These are phyloP conservation scores for Ophiocordyceps camponoti-leonardi DNA, from an alignment of 2,329 filamentous ascomycete species.

Conservation along the genomic window DNA sequence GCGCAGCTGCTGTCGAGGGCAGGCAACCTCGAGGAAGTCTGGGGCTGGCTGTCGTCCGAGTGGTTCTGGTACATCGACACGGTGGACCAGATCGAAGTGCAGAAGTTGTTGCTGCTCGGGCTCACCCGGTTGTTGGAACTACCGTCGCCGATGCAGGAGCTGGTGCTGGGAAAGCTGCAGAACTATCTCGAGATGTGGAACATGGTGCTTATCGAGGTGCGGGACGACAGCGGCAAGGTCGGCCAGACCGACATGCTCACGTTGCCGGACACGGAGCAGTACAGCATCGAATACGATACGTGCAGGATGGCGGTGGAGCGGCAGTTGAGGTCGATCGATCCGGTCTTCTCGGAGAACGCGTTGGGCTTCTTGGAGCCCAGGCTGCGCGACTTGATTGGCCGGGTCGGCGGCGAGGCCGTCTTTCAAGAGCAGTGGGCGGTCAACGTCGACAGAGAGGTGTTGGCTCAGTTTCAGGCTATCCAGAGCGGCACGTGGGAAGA, in stretches of 20 bases:
- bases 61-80: slow-evolving; percentile 55
- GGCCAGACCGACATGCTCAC: slow-evolving; percentile 35
- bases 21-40: slow-evolving; percentile 30
- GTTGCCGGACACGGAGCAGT: slow-evolving; percentile 16
- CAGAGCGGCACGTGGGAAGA: slow-evolving; percentile 3
- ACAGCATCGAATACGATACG: slow-evolving; percentile 35
- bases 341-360: slow-evolving; percentile 48
- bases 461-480: slow-evolving; percentile 39
- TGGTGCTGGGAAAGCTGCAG: slow-evolving; percentile 46
- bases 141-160: slow-evolving; percentile 35
- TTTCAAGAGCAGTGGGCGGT: slow-evolving; percentile 53
- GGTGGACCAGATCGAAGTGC: slow-evolving; percentile 45
- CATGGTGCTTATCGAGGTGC: slow-evolving; percentile 46
- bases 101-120: slow-evolving; percentile 57
- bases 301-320: slow-evolving; percentile 36
- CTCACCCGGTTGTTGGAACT: slow-evolving; percentile 56
- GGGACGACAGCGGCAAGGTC: slow-evolving; percentile 32
- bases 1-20: slow-evolving; percentile 35
- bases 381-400: slow-evolving; percentile 38
- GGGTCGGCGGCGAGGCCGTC: slow-evolving; percentile 42
- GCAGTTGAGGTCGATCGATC: slow-evolving; percentile 39
- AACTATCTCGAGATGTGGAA: slow-evolving; percentile 65
- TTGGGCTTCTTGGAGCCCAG: slow-evolving; percentile 46
- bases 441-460: slow-evolving; percentile 60
- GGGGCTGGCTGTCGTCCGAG: slow-evolving; percentile 40